Base-by-base conservation (phyloP, 257 asterid genomes). In the Solanum peruvianum region DNA sequence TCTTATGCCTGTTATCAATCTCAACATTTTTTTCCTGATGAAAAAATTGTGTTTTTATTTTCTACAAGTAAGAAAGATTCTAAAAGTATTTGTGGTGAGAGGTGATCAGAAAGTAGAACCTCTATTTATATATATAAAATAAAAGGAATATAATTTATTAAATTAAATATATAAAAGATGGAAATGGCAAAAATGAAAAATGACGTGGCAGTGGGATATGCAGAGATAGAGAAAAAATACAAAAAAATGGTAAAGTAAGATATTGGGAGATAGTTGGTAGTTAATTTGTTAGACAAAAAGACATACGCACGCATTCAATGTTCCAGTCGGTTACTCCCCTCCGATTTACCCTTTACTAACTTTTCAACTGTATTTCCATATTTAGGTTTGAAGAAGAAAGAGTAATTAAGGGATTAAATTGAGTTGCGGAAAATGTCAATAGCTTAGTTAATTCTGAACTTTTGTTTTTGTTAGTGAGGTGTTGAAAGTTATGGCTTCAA, bases 1-100 rank as follows among this genome's bases (percentile, higher is more conserved):
- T 69, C 89, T 83, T 13, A 35, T 87, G 77, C 95, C 95, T n/a
- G 94, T 89, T 4, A 92, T 76, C 88, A 89, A 60, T 87, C 92
- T 88, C 31, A 90, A 90, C 95, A 93, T 92, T 42, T 85, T 64
- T 60, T 60, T 20, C 2, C 27, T 12, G 58, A 49, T 15, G 0
- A 7, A 49, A 15, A 49, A 49, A 49, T 49, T 49, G 21, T 49
- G 58, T 49, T n/a, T 64, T 64, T n/a, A n/a, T 69, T 9, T 33
- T 11, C 45, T 18, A 71, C 1, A 35, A 67, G 58, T 14, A 49
- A 49, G 16, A 49, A 49, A 49, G 45, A 71, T 35, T 71, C 45
- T 35, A 20, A 31, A 35, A 31, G 44, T 69, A 33, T 10, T 35
- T 35, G 47, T 35, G 27, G 37, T 20, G 47, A 20, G 80, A 72